phyloP scores from a whole-genome alignment of 352 stramenopile species.

The Globisporangium paroecandrum region DNA sequence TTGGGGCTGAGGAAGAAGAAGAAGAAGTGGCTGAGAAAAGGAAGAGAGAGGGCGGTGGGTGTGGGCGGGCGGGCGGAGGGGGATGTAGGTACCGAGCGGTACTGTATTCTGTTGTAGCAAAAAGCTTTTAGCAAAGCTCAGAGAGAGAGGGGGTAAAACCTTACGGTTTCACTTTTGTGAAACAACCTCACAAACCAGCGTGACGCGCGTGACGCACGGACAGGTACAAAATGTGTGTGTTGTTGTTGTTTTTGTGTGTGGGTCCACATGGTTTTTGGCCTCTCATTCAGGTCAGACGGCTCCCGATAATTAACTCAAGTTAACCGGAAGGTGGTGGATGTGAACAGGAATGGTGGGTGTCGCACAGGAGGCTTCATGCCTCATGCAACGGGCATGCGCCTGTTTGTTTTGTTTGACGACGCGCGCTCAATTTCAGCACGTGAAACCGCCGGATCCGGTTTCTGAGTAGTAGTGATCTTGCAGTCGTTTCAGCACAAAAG shows the following conservation, averaged over 20 bases:
- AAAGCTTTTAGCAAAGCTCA: not conserved
- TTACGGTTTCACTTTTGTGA: conserved; percentile 7
- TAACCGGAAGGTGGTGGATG: not conserved
- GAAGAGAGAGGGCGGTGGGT: not conserved
- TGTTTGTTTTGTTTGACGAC: not conserved
- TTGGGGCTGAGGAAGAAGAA: not conserved
- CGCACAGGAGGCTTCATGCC: not conserved
- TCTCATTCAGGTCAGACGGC: no score
- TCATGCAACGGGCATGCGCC: not conserved
- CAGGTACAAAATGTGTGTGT: conserved; percentile 10
- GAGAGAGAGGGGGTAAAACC: conserved; percentile 1
- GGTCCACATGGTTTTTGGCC: no score
- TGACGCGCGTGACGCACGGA: conserved; percentile 74
- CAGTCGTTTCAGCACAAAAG: not conserved
- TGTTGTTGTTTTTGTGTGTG: not conserved
- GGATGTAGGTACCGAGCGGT: not conserved
- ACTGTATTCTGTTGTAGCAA: not conserved
- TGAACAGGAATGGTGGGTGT: not conserved
- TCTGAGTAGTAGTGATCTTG: not conserved
- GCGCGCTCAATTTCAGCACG: not conserved
- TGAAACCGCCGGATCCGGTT: not conserved
- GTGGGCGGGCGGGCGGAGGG: not conserved
- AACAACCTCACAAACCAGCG: conserved; percentile 20
- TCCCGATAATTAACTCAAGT: not conserved
- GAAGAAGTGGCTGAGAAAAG: conserved; percentile 7